Percentiles rank a stretch among this genome's conserved stretches.
These are phyloP conservation scores for Penicillium verrucosum DNA, from an alignment of 2,329 filamentous ascomycete genomes.

Conservation along the genomic window DNA sequence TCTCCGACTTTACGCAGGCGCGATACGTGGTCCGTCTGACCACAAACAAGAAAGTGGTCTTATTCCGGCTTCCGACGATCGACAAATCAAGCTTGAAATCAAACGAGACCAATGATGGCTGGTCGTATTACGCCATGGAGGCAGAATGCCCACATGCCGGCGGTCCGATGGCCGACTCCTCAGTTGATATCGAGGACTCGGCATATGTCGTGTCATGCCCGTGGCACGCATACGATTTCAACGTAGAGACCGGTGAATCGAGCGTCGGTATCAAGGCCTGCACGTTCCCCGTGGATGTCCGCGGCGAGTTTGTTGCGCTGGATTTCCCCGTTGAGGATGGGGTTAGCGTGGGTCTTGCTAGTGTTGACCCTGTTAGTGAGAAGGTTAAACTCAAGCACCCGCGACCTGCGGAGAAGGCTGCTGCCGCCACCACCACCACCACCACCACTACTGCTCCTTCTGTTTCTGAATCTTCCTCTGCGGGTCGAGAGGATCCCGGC, in stretches of 20 bases:
- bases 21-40: slow-evolving; percentile 46
- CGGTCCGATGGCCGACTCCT: slow-evolving; percentile 46
- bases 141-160: slow-evolving; percentile 49
- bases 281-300: slow-evolving; percentile 44
- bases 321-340: slow-evolving; percentile 28
- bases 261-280: slow-evolving; percentile 49
- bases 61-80: slow-evolving; percentile 47
- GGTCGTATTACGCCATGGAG: slow-evolving; percentile 50
- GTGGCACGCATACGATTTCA: slow-evolving; percentile 52
- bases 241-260: slow-evolving; percentile 49
- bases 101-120: slow-evolving; percentile 39
- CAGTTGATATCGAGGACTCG: slow-evolving; percentile 49
- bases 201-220: slow-evolving; percentile 49
- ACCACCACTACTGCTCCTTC: slow-evolving; percentile 6
- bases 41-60: slow-evolving; percentile 45
- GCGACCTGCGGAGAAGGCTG: slow-evolving; percentile 10
- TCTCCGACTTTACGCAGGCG: slow-evolving; percentile 38
- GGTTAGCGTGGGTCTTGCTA: slow-evolving; percentile 26
- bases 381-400: slow-evolving; percentile 45
- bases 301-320: slow-evolving; percentile 36
- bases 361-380: slow-evolving; percentile 46
- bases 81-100: slow-evolving; percentile 28
- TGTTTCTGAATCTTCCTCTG: slow-evolving; percentile 1
- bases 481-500: slow-evolving; percentile 9
- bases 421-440: not conserved